Conservation (phyloP, 805 yeast genomes). For the Nakazawaea wickerhamii region DNA sequence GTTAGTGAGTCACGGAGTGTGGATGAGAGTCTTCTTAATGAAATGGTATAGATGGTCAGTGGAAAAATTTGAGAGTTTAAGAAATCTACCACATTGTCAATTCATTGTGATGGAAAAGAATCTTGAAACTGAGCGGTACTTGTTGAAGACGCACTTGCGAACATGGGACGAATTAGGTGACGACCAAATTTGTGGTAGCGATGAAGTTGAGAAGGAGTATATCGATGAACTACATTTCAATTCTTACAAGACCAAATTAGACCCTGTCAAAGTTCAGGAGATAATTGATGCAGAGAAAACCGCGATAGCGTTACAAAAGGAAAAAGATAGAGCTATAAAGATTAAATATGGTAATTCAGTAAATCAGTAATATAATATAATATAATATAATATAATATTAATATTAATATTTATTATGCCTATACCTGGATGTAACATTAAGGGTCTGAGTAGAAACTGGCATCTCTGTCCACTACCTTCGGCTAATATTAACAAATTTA, state of each 20-base stretch:
- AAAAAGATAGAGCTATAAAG: conserved; percentile 37
- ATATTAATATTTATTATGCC: conserved; percentile 9
- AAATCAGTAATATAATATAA: no score
- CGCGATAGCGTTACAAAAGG: conserved; percentile 35
- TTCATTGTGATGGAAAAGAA: conserved; percentile 72
- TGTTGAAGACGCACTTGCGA: conserved; percentile 52
- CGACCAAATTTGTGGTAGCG: conserved; percentile 24
- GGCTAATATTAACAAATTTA: no score
- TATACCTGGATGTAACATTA: no score
- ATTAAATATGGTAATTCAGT: conserved; percentile 28
- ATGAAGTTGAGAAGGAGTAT: conserved; percentile 21
- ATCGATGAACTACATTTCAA: conserved; percentile 22
- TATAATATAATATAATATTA: no score
- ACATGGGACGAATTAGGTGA: conserved; percentile 64
- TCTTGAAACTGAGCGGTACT: conserved; percentile 43
- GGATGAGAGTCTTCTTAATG: conserved; percentile 90
- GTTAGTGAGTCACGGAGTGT: conserved; percentile 87
- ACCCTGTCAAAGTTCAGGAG: conserved; percentile 21
- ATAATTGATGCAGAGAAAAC: conserved; percentile 38
- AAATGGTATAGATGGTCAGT: conserved; percentile 94
- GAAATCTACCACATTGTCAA: conserved; percentile 82
- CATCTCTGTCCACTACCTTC: no score
- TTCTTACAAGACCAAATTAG: conserved; percentile 17
- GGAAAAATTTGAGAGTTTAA: conserved; percentile 78
- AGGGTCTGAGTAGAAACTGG: no score